Base-by-base conservation (phyloP, 768 basidiomycete species). In the Pulveroboletus sp. region DNA sequence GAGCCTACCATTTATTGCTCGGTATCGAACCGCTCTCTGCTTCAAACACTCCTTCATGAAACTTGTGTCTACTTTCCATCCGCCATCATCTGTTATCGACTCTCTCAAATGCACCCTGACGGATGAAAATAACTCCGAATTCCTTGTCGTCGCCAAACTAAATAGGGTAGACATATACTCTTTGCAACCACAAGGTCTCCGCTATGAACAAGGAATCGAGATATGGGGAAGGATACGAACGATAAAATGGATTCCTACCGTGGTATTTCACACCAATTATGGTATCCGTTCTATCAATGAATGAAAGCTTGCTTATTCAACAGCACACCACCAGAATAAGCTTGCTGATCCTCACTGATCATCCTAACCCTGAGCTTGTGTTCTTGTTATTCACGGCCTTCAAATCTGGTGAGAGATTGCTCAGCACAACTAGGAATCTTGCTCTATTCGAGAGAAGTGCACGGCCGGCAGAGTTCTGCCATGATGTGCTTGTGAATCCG, bases 11-110 rank as follows among this genome's bases (percentile, higher is more conserved):
- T 21, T 28, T 32, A 15, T 32, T 33, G 32, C 32, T 33, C 12
- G 14, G 33, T n/a, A 35, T n/a, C 17, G 15, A 28, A 17, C 17
- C 26, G 28, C 28, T 14, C 28, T 43, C 17, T 14, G 21, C 42
- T 32, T 24, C 32, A 33, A 33, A 9, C 14, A 21, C 27, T 3
- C 11, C 31, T 27, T 26, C 47, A 79, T 79, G 78, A 76, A 74
- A 51, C 65, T 89, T 52, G 76, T 90, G 30, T 78, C 83, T 9
- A 91, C 89, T 7, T 89, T 89, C 64, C 86, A 90, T 63, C 76
- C 75, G 5, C 77, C 88, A 2, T 86, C 89, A 2, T 85, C 89
- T 1, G 83, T 90, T 43, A 56, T 82, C 8, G 74, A 73, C 55
- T 90, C 88, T 27, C 61, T 85, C 24, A 89, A 82, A 73, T 89